phyloP scores from a whole-genome alignment of 345 rosid species.

The Bruguiera sexangula region DNA sequence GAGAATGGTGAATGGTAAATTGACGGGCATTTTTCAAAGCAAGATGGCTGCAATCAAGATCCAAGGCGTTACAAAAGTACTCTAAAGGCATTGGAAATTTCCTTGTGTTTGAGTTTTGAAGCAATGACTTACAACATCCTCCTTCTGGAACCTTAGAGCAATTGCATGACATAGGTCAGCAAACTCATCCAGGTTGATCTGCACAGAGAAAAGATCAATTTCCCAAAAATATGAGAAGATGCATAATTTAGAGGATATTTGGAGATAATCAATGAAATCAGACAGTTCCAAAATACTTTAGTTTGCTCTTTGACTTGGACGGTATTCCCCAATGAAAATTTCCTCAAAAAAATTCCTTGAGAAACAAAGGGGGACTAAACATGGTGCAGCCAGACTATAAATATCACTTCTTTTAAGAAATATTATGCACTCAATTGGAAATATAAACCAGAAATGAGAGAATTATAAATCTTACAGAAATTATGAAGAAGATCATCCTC shows the following conservation, averaged over 20 bases:
- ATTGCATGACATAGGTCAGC: slow-evolving; percentile 93
- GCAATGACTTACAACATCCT: slow-evolving; percentile 68
- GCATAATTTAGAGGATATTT: neutral
- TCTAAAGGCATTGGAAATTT: slow-evolving; percentile 2
- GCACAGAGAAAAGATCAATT: slow-evolving; percentile 17
- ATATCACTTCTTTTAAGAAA: too few species aligned
- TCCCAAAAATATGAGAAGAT: slow-evolving; percentile 4
- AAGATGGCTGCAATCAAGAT: slow-evolving; percentile 61
- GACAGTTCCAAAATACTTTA: too few species aligned
- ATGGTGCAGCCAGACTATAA: too few species aligned
- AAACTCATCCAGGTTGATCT: slow-evolving; percentile 91
- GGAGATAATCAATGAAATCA: too few species aligned
- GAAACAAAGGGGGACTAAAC: too few species aligned
- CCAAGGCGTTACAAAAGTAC: slow-evolving; percentile 17
- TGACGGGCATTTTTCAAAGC: slow-evolving; percentile 55
- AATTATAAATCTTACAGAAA: too few species aligned
- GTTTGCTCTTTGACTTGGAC: too few species aligned
- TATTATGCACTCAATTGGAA: too few species aligned
- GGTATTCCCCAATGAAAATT: too few species aligned
- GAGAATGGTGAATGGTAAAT: slow-evolving; percentile 68
- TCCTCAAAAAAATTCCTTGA: too few species aligned
- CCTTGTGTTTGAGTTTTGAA: slow-evolving; percentile 10
- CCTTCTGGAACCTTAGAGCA: slow-evolving; percentile 84
- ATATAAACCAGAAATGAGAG: too few species aligned
- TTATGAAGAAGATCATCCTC: too few species aligned